Evolutionary conservation across 1,284 basidiomycete genomes (phyloP), one percentile per base, ranked within the genome.

Genomic region (Somion occarium): DNA sequence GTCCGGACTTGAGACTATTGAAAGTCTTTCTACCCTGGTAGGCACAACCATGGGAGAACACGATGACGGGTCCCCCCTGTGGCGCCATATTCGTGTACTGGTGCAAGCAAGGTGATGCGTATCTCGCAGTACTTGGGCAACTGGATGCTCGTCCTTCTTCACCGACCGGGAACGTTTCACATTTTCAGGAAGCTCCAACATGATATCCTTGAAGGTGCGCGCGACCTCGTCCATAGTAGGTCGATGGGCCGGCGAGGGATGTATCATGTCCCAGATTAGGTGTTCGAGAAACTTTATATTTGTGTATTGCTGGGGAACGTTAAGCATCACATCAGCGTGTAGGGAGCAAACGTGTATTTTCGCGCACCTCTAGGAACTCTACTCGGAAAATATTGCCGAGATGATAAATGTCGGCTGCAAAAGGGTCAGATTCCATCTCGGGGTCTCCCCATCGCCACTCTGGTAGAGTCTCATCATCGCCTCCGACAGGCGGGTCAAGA

Each of bases 381-480:
- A 53, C 58, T 73, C 75, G 53, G 7, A 68, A 52, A 30, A 62
- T 30, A 26, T 65, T 64, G 0, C 65, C 66, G 2, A 66, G 23
- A 38, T 63, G 63, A 55, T 67, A 67, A 1, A 66, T 44, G 34
- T 67, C 66, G 1, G 58, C 58, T 0, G 56, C 56, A 34, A 67
- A 69, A 3, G 66, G 67, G 48, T 68, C 48, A 15, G 30, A 7
- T 34, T 34, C 30, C 30, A 15, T 15, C 30, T 45, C 53, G 1
- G 50, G 44, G 12, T 51, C 48, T 23, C 53, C 30, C 30, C 15
- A 24, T 15, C 15, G 30, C 43, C 61, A 62, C 34, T 66, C 64
- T 1, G 63, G 64, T 4, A 59, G 61, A 11, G 54, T 53, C n/a
- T 56, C 57, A 48, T 65, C 61, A 19, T 56, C 59, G 1, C 63